These are phyloP conservation scores for Arthrobotrys entomopaga DNA, from an alignment of 2,329 filamentous ascomycete species.

Conservation along the genomic window DNA sequence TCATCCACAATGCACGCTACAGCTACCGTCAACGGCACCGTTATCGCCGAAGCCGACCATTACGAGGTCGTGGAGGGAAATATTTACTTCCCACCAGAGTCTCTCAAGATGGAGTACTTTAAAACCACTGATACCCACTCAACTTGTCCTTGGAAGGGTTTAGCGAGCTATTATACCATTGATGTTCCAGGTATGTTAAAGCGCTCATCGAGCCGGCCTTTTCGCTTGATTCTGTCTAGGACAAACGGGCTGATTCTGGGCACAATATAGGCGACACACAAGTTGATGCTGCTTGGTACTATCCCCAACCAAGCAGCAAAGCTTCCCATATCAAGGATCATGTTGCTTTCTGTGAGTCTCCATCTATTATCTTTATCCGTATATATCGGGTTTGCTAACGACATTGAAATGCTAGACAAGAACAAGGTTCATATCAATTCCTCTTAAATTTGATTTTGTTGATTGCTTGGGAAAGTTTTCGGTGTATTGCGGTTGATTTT, in stretches of 20 bases:
- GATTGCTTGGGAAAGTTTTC: conserved; percentile 3
- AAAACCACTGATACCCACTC: conserved; percentile 63
- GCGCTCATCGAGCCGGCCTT: conserved; percentile 4
- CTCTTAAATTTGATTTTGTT: conserved; percentile 10
- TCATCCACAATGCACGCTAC: conserved; percentile 60
- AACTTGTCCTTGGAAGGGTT: conserved; percentile 65
- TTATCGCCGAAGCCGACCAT: conserved; percentile 64
- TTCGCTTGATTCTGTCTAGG: background rate
- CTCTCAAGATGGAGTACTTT: conserved; percentile 63
- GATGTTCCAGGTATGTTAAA: conserved; percentile 57
- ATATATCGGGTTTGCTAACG: background rate
- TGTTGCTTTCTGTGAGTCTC: conserved; percentile 69
- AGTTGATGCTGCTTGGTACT: conserved; percentile 68
- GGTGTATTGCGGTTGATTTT: conserved; percentile 23
- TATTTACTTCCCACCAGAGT: conserved; percentile 64
- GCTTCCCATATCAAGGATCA: conserved; percentile 67
- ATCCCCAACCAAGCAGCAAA: conserved; percentile 66
- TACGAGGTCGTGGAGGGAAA: conserved; percentile 67
- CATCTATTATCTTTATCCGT: background rate
- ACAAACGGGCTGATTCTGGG: conserved; percentile 19
- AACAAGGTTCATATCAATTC: conserved; percentile 48
- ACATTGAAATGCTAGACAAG: conserved; percentile 12
- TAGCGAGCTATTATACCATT: conserved; percentile 66
- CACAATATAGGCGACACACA: conserved; percentile 17
- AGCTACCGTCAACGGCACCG: conserved; percentile 64